Evolutionary conservation across 2,329 filamentous ascomycete genomes (phyloP).

Genomic region (Phaeosphaeriaceae sp.): DNA sequence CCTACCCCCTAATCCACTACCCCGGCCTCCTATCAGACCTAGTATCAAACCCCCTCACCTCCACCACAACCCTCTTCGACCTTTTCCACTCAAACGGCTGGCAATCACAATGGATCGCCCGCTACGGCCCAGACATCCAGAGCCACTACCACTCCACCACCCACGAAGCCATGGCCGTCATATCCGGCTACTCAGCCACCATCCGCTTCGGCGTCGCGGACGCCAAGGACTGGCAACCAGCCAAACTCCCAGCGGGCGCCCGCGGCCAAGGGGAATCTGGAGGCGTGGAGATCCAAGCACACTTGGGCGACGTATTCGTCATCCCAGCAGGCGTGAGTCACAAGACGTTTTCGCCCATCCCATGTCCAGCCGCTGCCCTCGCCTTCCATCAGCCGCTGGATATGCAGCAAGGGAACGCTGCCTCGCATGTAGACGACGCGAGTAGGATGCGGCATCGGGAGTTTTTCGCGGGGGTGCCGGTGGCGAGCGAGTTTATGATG

Average conservation of each 20-base stretch:
- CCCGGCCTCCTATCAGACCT: slow-evolving; percentile 48
- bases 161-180: slow-evolving; percentile 65
- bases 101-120: slow-evolving; percentile 63
- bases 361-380: slow-evolving; percentile 42
- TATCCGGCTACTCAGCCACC: slow-evolving; percentile 57
- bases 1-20: slow-evolving; percentile 61
- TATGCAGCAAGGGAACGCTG: slow-evolving; percentile 18
- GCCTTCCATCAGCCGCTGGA: slow-evolving; percentile 55
- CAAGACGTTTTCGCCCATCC: slow-evolving; percentile 58
- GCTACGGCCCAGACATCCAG: slow-evolving; percentile 61
- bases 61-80: slow-evolving; percentile 48
- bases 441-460: slow-evolving; percentile 38
- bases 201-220: slow-evolving; percentile 64
- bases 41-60: slow-evolving; percentile 29
- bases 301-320: slow-evolving; percentile 64
- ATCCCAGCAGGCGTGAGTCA: slow-evolving; percentile 64
- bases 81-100: slow-evolving; percentile 59
- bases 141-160: slow-evolving; percentile 64
- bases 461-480: slow-evolving; percentile 45
- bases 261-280: slow-evolving; percentile 55
- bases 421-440: slow-evolving; percentile 27
- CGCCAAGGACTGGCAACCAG: slow-evolving; percentile 25
- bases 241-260: slow-evolving; percentile 41
- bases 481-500: slow-evolving; percentile 59
- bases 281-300: slow-evolving; percentile 57